Percentiles rank a stretch among this genome's conserved stretches.
phyloP scores from a whole-genome alignment of 225 moss, liverwort and hornwort genomes.

The Anthoceros angustus region DNA sequence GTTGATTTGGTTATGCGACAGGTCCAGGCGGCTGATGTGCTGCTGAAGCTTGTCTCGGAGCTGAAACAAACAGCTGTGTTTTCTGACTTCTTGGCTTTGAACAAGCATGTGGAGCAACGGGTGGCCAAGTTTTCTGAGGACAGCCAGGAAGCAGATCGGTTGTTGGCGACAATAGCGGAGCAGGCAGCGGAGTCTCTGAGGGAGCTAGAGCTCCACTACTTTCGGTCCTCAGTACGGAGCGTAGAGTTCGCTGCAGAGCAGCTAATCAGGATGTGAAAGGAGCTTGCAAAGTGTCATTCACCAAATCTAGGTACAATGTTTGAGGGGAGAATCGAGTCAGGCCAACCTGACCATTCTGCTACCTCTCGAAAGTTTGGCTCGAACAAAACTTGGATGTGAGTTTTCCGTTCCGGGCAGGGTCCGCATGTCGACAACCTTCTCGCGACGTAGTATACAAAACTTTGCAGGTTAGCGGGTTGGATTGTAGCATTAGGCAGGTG shows the following conservation, averaged over 20 bases:
- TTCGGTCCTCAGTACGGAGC: constrained; percentile 41
- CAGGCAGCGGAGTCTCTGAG: constrained; percentile 58
- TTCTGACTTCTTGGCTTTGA: constrained; percentile 76
- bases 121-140: constrained; percentile 76
- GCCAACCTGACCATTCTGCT: no score
- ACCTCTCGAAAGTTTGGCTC: no score
- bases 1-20: constrained; percentile 10
- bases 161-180: constrained; percentile 62
- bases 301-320: no score
- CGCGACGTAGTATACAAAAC: background rate
- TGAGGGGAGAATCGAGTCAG: no score
- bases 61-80: constrained; percentile 95
- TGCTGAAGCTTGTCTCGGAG: constrained; percentile 87
- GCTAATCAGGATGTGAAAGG: background rate
- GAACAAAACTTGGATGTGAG: no score
- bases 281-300: no score
- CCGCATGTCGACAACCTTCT: no score
- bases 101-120: constrained; percentile 83
- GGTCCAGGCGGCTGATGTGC: constrained; percentile 95
- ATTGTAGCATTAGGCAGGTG: background rate
- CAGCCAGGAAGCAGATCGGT: constrained; percentile 63
- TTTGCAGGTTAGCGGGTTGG: background rate
- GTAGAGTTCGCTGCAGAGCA: constrained; percentile 17
- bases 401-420: no score
- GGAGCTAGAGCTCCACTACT: constrained; percentile 77